Evolutionary conservation across 257 asterid genomes (phyloP), one percentile per base, ranked within the genome.

Genomic region (Perilla frutescens): DNA sequence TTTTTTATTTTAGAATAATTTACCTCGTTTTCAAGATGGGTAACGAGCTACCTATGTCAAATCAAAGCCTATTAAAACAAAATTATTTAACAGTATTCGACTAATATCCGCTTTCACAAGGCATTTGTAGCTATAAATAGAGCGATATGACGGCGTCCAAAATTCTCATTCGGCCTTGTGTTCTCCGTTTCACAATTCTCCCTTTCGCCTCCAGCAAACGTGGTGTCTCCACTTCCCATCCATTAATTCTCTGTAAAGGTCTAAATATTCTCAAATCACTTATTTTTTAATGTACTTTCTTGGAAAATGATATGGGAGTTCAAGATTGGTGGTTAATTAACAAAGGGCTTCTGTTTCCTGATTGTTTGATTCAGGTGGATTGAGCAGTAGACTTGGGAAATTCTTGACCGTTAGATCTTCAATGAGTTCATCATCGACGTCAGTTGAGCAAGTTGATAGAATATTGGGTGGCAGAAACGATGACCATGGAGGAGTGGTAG

Each of bases 401-500:
- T 64, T 70, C 50, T 40, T 79, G 67, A 74, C 58, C 9, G 32
- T 40, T 56, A 74, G 91, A 73, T 80, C 77, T 20, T 66, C 90
- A 13, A 83, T 88, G 91, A 80, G 77, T 71, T 86, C 94, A 7
- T 14, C 87, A 6, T 13, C 81, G 56, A 51, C 81, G 40, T 61
- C 88, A 6, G 78, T 59, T 70, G 64, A 78, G 70, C 85, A 82
- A 70, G 86, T 81, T 66, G 92, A 85, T n/a, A 72, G 83, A 60
- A 75, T 90, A 59, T 71, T 94, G 80, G 77, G 74, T 47, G 93
- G 86, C n/a, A 67, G 15, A 69, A 78, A 88, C 74, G 97, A 95
- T 70, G 86, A 85, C 11, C 82, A 88, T 62, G 97, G 88, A 9
- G 98, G 99, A 43, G 90, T 92, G 57, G 83, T 84, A 3, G 96